Percentiles rank a stretch among this genome's conserved stretches.
phyloP scores from a whole-genome alignment of 2,329 filamentous ascomycete species.

The Colletotrichum magnum region DNA sequence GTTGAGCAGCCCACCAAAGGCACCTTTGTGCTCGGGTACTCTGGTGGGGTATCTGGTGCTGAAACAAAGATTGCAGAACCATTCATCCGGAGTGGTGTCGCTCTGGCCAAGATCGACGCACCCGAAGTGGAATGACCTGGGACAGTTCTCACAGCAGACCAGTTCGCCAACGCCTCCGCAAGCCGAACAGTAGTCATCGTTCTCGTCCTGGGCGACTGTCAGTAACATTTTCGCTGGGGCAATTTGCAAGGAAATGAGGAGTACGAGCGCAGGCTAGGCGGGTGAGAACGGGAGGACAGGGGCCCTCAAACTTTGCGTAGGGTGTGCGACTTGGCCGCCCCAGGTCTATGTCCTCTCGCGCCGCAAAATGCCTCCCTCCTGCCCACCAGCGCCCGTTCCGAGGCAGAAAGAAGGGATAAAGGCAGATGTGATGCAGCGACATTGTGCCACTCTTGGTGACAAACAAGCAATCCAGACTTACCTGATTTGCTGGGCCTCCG shows the following conservation, averaged over 20 bases:
- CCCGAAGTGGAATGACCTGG: slow-evolving; percentile 88
- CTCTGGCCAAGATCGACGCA: slow-evolving; percentile 88
- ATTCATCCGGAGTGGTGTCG: slow-evolving; percentile 78
- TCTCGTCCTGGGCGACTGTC: slow-evolving; percentile 71
- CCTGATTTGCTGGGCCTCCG: slow-evolving; percentile 67
- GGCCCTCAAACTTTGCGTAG: slow-evolving; percentile 43
- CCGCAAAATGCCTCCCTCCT: slow-evolving; percentile 6
- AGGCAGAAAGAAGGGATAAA: slow-evolving; percentile 4
- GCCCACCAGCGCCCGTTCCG: not conserved
- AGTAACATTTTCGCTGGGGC: slow-evolving; percentile 48
- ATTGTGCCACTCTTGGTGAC: slow-evolving; percentile 9
- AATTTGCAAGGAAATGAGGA: slow-evolving; percentile 37
- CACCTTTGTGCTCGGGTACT: slow-evolving; percentile 63
- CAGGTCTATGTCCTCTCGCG: slow-evolving; percentile 15
- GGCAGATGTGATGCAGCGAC: not conserved
- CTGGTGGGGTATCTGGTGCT: slow-evolving; percentile 63
- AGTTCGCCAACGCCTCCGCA: slow-evolving; percentile 89
- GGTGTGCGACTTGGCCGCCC: slow-evolving; percentile 31
- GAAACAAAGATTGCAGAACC: slow-evolving; percentile 85
- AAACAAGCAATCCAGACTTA: slow-evolving; percentile 53
- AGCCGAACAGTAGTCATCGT: slow-evolving; percentile 90
- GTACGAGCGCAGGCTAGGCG: slow-evolving; percentile 38
- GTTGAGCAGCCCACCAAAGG: slow-evolving; percentile 75
- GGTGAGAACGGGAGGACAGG: slow-evolving; percentile 47
- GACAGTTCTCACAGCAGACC: slow-evolving; percentile 94